Percentiles rank a stretch among this genome's conserved stretches.
Conservation (phyloP, 345 rosid genomes). For the Erucastrum elatum region DNA sequence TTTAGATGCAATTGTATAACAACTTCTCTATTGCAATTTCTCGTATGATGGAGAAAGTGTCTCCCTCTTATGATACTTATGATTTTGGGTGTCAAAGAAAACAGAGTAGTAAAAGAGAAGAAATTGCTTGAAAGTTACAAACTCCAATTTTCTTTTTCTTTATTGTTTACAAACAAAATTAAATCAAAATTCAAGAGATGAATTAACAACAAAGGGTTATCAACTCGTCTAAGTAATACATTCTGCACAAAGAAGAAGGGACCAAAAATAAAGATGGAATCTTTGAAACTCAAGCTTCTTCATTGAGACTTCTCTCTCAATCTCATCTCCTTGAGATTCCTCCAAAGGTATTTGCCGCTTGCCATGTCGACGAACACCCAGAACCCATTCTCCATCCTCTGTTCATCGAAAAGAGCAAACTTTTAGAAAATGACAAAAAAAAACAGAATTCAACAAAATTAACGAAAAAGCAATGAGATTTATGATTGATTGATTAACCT, state of each 20-base stretch:
- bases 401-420: conserved; percentile 19
- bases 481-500: conserved; percentile 42
- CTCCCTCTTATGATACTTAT: neutral
- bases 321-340: conserved; percentile 61
- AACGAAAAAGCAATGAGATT: neutral
- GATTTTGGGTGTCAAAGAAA: conserved; percentile 1
- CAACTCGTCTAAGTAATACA: conserved; percentile 4
- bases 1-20: neutral
- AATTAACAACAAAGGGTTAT: no score
- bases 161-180: conserved; percentile 18
- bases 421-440: neutral
- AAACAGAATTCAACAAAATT: neutral
- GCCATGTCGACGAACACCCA: conserved; percentile 94
- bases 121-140: conserved; percentile 11
- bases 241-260: conserved; percentile 33
- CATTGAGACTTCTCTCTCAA: conserved; percentile 44
- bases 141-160: neutral
- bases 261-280: neutral
- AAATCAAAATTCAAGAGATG: neutral
- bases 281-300: neutral
- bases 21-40: neutral
- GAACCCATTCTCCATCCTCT: conserved; percentile 67
- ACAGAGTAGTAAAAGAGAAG: conserved; percentile 12
- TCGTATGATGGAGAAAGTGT: neutral
- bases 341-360: conserved; percentile 83